These are phyloP conservation scores for Pestalotiopsis sp. DNA, from an alignment of 2,329 filamentous ascomycete species.

Conservation along the genomic window DNA sequence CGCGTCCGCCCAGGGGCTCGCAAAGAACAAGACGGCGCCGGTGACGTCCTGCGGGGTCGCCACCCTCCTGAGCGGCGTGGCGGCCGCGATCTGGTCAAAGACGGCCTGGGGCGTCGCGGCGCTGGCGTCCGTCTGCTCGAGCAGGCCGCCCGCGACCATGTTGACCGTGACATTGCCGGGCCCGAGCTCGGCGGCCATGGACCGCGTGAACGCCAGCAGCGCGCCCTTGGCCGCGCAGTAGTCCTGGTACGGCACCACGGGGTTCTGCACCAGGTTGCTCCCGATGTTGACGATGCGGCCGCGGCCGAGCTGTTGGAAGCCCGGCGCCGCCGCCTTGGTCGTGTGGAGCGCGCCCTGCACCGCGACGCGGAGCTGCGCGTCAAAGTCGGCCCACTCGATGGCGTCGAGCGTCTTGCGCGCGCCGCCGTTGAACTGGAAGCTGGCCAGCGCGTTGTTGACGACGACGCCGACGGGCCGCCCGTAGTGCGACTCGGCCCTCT, in stretches of 20 bases:
- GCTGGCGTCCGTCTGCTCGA: slow-evolving; percentile 12
- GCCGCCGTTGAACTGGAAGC: slow-evolving; percentile 11
- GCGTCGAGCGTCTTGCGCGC: slow-evolving; percentile 1
- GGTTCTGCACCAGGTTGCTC: slow-evolving; percentile 13
- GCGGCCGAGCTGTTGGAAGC: neutral
- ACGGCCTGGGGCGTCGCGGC: slow-evolving; percentile 1
- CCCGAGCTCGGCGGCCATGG: slow-evolving; percentile 12
- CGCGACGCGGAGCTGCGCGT: slow-evolving; percentile 4
- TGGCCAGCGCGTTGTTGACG: slow-evolving; percentile 11
- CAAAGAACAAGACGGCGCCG: slow-evolving; percentile 13
- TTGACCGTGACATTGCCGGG: slow-evolving; percentile 9
- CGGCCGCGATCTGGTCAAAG: slow-evolving; percentile 11
- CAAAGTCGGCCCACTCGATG: slow-evolving; percentile 9
- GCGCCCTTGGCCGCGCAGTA: slow-evolving; percentile 14
- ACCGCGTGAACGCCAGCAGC: slow-evolving; percentile 11
- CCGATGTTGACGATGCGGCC: slow-evolving; percentile 14
- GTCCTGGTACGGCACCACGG: slow-evolving; percentile 14
- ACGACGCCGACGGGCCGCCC: neutral
- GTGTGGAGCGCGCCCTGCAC: slow-evolving; percentile 11
- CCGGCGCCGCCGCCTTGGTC: neutral
- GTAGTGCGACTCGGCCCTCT: neutral
- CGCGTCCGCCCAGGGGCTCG: slow-evolving; percentile 10
- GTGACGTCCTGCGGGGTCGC: slow-evolving; percentile 9
- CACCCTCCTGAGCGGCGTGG: slow-evolving; percentile 3
- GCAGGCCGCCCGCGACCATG: slow-evolving; percentile 10